Percentiles rank a stretch among this genome's conserved stretches.
Conservation (phyloP, 1,139 yeast species). For the Pichia sp. region DNA sequence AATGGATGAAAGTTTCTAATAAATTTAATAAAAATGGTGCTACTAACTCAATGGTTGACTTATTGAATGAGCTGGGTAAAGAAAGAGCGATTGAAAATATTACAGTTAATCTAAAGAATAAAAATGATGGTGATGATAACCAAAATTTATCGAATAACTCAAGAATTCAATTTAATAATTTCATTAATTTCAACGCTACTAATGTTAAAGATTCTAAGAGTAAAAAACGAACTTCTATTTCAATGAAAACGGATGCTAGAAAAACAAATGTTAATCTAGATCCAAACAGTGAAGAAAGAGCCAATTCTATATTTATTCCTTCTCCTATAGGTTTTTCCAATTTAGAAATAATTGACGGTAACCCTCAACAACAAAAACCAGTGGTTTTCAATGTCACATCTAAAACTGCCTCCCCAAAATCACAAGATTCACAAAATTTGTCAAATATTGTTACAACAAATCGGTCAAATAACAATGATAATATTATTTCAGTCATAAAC, state of each 20-base stretch:
- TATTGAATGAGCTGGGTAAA: constrained; percentile 41
- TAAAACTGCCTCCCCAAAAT: too few species aligned
- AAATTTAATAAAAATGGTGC: constrained; percentile 33
- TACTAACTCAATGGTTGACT: constrained; percentile 36
- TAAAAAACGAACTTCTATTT: background rate
- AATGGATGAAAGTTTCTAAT: constrained; percentile 44
- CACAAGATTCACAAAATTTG: too few species aligned
- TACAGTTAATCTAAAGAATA: constrained; percentile 29
- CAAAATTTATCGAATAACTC: constrained; percentile 22
- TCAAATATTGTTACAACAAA: too few species aligned
- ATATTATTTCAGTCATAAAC: too few species aligned
- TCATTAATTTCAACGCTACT: constrained; percentile 22
- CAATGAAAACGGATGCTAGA: background rate
- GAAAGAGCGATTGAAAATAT: constrained; percentile 43
- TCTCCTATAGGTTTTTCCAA: constrained; percentile 20
- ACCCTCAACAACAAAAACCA: background rate
- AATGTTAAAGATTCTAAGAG: background rate
- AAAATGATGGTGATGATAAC: constrained; percentile 20
- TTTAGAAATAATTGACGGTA: constrained; percentile 10
- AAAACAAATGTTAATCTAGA: background rate
- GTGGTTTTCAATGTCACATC: too few species aligned
- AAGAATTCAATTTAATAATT: constrained; percentile 24
- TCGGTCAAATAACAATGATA: too few species aligned
- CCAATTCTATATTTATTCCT: constrained; percentile 11
- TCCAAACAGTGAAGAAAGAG: background rate